Percentiles rank a stretch among this genome's conserved stretches.
Conservation (phyloP, 2,329 filamentous ascomycete genomes). For the Aspergillus sp. region DNA sequence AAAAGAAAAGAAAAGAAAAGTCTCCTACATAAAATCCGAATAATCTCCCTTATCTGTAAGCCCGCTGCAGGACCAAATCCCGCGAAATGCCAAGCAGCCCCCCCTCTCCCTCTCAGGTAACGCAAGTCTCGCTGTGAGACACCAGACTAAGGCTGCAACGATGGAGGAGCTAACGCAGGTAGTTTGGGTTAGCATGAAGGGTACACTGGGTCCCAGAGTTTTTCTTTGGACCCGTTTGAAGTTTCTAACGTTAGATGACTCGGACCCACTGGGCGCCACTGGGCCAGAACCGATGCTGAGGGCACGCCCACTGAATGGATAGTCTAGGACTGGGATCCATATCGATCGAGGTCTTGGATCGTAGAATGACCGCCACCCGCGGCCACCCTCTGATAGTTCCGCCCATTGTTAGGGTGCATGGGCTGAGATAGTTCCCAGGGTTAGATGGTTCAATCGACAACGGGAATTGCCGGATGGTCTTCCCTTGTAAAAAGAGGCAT, state of each 20-base stretch:
- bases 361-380: background rate
- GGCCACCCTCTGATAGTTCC: background rate
- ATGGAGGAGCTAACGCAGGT: slow-evolving; percentile 1
- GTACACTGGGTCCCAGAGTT: slow-evolving; percentile 1
- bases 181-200: slow-evolving; percentile 1
- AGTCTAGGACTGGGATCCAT: background rate
- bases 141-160: background rate
- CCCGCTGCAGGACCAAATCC: background rate
- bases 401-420: no score
- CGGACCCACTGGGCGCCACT: background rate
- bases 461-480: no score
- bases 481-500: no score
- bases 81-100: background rate
- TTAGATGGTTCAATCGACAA: background rate
- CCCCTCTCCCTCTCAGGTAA: background rate
- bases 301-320: background rate
- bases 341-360: background rate
- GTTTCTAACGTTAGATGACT: slow-evolving; percentile 4
- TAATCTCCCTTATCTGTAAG: no score
- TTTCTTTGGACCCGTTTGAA: slow-evolving; percentile 1
- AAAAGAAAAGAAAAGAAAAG: no score
- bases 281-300: slow-evolving; percentile 2
- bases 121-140: background rate
- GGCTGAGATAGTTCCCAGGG: background rate
- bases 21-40: background rate